phyloP scores from a whole-genome alignment of 495 filamentous ascomycete species.

The Talaromyces stipitatus region DNA sequence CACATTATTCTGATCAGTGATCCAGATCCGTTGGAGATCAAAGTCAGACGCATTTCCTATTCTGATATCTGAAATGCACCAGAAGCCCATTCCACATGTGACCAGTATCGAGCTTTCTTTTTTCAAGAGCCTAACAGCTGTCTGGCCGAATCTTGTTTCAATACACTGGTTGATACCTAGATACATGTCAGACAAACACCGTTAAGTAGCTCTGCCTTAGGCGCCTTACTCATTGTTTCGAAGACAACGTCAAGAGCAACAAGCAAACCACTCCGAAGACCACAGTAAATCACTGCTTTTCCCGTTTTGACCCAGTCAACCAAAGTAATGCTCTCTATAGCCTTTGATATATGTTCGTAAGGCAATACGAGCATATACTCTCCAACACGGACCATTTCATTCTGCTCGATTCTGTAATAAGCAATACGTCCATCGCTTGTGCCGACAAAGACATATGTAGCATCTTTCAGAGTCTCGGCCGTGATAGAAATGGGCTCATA shows the following conservation, averaged over 20 bases:
- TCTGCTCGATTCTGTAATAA: constrained; percentile 20
- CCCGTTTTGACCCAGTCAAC: constrained; percentile 10
- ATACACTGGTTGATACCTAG: constrained; percentile 23
- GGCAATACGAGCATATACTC: constrained; percentile 13
- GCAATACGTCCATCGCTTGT: constrained; percentile 26
- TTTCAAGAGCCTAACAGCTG: constrained; percentile 28
- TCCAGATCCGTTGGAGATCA: constrained; percentile 28
- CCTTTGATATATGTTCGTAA: constrained; percentile 24
- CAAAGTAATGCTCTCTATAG: constrained; percentile 30
- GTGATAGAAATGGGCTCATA: constrained; percentile 32
- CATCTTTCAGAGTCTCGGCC: constrained; percentile 18
- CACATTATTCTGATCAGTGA: constrained; percentile 39
- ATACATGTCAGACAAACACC: not conserved
- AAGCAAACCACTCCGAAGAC: constrained; percentile 35
- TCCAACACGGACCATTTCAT: constrained; percentile 12
- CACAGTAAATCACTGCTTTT: constrained; percentile 28
- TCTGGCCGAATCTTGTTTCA: constrained; percentile 25
- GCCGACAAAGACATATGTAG: constrained; percentile 28
- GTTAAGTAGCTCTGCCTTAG: not conserved
- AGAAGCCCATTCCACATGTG: constrained; percentile 34
- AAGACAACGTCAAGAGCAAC: constrained; percentile 25
- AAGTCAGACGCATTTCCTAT: constrained; percentile 17
- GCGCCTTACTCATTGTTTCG: constrained; percentile 20
- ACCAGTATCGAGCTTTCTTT: constrained; percentile 21
- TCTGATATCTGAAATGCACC: constrained; percentile 24